phyloP scores from a whole-genome alignment of 305 asterid species.

The Ruellia speciosa region DNA sequence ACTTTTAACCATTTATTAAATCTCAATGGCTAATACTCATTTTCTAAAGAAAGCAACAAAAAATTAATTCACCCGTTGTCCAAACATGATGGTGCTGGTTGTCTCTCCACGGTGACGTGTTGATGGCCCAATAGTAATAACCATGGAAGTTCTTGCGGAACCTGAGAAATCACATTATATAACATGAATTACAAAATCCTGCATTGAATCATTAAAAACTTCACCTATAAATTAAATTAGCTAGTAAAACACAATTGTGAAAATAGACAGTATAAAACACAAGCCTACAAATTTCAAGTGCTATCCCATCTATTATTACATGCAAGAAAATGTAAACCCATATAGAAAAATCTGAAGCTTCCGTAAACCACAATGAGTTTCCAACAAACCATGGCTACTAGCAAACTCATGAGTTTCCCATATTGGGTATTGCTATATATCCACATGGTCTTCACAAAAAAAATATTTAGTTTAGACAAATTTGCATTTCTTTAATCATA shows the following conservation, averaged over 20 bases:
- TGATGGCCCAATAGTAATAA: constrained; percentile 84
- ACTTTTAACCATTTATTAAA: neutral
- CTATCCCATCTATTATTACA: constrained; percentile 11
- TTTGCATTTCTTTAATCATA: neutral
- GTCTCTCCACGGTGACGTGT: constrained; percentile 91
- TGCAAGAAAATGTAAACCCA: neutral
- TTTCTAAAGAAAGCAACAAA: constrained; percentile 14
- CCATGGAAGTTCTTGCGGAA: constrained; percentile 82
- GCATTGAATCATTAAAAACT: constrained; percentile 5
- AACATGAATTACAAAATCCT: constrained; percentile 9
- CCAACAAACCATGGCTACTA: too few species aligned
- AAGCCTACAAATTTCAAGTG: constrained; percentile 3
- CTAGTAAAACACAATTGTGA: neutral
- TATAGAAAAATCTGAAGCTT: too few species aligned
- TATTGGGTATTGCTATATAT: constrained; percentile 8
- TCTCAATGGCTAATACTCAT: neutral
- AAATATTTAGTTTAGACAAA: neutral
- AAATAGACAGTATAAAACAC: neutral
- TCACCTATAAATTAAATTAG: neutral
- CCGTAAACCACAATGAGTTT: too few species aligned
- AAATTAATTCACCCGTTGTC: constrained; percentile 73
- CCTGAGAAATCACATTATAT: constrained; percentile 36
- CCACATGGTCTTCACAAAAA: constrained; percentile 10
- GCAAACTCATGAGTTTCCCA: constrained; percentile 7
- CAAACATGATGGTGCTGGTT: constrained; percentile 79